These are phyloP conservation scores for Cyberlindnera samutprakarnensis DNA, from an alignment of 805 yeast species.

Conservation along the genomic window DNA sequence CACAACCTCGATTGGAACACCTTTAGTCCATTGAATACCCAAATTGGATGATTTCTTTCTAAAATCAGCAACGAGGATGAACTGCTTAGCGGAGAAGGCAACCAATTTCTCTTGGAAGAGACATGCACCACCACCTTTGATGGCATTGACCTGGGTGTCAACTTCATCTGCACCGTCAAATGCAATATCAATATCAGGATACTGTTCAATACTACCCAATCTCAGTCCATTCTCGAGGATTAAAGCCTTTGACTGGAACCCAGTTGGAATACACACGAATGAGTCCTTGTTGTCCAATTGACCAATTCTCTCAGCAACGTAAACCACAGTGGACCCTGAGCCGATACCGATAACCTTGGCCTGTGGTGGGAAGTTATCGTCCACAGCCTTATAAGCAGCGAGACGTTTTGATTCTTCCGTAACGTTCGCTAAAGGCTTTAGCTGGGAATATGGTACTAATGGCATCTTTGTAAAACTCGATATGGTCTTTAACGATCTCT, in stretches of 20 bases:
- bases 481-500: no score
- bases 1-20: constrained; percentile 93
- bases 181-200: constrained; percentile 77
- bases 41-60: constrained; percentile 70
- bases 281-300: constrained; percentile 45
- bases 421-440: constrained; percentile 27
- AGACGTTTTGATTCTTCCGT: constrained; percentile 81
- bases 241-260: constrained; percentile 87
- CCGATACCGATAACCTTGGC: constrained; percentile 88
- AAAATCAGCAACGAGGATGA: constrained; percentile 87
- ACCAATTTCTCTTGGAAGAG: constrained; percentile 93
- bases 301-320: constrained; percentile 90
- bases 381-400: constrained; percentile 91
- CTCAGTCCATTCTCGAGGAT: constrained; percentile 74
- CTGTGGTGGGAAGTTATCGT: constrained; percentile 63
- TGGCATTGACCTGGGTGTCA: constrained; percentile 70
- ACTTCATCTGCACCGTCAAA: constrained; percentile 99
- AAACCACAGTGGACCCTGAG: constrained; percentile 96
- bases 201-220: constrained; percentile 79
- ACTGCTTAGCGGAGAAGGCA: constrained; percentile 68
- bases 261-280: constrained; percentile 87
- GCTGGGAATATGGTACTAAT: constrained; percentile 17
- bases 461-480: constrained; percentile 14
- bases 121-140: constrained; percentile 99
- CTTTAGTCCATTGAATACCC: constrained; percentile 81